These are phyloP conservation scores for Cadophora malorum DNA, from an alignment of 2,329 filamentous ascomycete genomes.

Conservation along the genomic window DNA sequence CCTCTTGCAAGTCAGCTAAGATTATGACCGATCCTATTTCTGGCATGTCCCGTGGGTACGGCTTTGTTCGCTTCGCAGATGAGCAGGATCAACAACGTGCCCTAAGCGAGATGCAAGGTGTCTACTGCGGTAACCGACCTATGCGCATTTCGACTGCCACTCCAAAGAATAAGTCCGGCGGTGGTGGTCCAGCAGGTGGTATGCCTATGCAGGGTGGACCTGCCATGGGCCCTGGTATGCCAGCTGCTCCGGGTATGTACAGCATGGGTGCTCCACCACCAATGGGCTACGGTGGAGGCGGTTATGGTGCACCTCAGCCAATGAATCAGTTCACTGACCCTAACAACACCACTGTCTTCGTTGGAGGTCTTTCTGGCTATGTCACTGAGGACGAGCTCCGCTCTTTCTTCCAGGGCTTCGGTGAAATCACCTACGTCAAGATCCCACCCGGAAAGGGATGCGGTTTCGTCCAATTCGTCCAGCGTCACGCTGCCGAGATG, in stretches of 20 bases:
- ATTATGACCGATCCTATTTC: conserved; percentile 99
- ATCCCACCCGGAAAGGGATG: conserved; percentile 99
- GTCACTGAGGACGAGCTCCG: conserved; percentile 99
- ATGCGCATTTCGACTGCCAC: conserved; percentile 99
- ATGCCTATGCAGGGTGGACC: conserved; percentile 54
- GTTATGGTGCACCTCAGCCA: conserved; percentile 71
- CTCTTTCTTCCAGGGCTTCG: conserved; percentile 99
- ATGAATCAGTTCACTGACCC: conserved; percentile 99
- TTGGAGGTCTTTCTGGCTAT: conserved; percentile 95
- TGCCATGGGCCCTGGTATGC: conserved; percentile 57
- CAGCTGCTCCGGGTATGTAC: conserved; percentile 62
- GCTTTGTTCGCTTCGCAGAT: conserved; percentile 96
- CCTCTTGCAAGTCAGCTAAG: conserved; percentile 98
- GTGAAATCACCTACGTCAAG: conserved; percentile 99
- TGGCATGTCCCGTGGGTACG: conserved; percentile 96
- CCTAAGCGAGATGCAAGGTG: conserved; percentile 97
- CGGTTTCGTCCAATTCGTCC: conserved; percentile 98
- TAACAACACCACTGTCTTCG: conserved; percentile 99
- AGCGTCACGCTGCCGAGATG: conserved; percentile 99
- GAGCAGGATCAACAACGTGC: conserved; percentile 96
- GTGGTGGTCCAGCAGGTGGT: conserved; percentile 55
- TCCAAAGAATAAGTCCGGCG: conserved; percentile 82
- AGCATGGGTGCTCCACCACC: conserved; percentile 68
- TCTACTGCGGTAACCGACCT: conserved; percentile 97
- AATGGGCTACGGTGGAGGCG: conserved; percentile 57